Evolutionary conservation across 1,284 basidiomycete genomes (phyloP).

Genomic region (Earliella scabrosa): DNA sequence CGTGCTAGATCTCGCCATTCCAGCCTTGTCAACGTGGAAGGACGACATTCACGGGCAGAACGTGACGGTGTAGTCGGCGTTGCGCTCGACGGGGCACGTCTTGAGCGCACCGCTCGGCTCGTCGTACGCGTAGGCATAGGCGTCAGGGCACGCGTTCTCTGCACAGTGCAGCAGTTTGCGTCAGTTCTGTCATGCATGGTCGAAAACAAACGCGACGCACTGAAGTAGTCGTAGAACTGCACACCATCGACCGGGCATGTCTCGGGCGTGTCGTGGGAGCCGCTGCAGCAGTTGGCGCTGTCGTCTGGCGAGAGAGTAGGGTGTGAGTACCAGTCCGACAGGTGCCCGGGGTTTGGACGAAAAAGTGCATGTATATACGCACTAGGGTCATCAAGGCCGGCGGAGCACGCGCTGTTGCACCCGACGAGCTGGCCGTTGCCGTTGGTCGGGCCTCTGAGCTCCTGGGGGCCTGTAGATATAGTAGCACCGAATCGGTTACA

Average conservation of each 20-base stretch:
- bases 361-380: conserved; percentile 8
- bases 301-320: conserved; percentile 37
- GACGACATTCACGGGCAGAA: conserved; percentile 45
- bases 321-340: neutral
- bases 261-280: conserved; percentile 48
- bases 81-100: conserved; percentile 41
- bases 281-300: conserved; percentile 61
- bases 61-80: conserved; percentile 51
- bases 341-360: neutral
- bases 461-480: conserved; percentile 46
- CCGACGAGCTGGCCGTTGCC: conserved; percentile 55
- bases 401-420: conserved; percentile 62
- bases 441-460: conserved; percentile 55
- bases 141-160: conserved; percentile 50
- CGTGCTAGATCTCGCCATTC: neutral
- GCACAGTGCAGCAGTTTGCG: neutral
- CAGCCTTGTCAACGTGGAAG: neutral
- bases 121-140: conserved; percentile 57
- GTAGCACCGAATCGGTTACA: no score
- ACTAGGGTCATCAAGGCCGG: conserved; percentile 53
- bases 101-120: conserved; percentile 50
- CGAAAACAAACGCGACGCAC: conserved; percentile 29
- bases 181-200: no score
- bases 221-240: conserved; percentile 59
- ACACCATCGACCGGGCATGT: conserved; percentile 59